Percentiles rank a stretch among this genome's conserved stretches.
These are phyloP conservation scores for Trichoderma parareesei DNA, from an alignment of 495 filamentous ascomycete genomes.

Conservation along the genomic window DNA sequence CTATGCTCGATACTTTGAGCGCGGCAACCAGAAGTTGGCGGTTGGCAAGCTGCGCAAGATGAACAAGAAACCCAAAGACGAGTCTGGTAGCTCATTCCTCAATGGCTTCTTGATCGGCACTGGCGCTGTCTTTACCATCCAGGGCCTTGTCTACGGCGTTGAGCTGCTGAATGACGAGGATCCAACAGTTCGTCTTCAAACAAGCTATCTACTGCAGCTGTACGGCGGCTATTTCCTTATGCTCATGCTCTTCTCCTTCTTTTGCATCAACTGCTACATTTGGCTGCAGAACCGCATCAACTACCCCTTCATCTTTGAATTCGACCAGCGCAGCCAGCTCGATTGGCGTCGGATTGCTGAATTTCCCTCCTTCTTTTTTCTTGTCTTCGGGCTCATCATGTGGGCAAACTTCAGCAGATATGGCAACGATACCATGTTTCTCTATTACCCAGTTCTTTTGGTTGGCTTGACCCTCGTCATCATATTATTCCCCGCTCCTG, in stretches of 20 bases:
- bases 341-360: constrained; percentile 87
- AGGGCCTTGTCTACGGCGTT: constrained; percentile 62
- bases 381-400: constrained; percentile 69
- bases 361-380: constrained; percentile 69
- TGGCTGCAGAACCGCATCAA: constrained; percentile 85
- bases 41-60: constrained; percentile 72
- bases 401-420: constrained; percentile 77
- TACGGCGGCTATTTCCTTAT: constrained; percentile 81
- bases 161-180: constrained; percentile 43
- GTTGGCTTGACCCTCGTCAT: constrained; percentile 56
- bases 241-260: constrained; percentile 63
- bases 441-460: constrained; percentile 84
- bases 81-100: constrained; percentile 64
- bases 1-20: constrained; percentile 87
- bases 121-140: constrained; percentile 63
- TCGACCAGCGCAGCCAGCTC: constrained; percentile 73
- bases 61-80: constrained; percentile 52
- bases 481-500: constrained; percentile 65
- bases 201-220: constrained; percentile 74
- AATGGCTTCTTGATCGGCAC: constrained; percentile 72
- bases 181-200: constrained; percentile 36
- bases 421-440: constrained; percentile 58
- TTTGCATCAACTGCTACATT: constrained; percentile 69
- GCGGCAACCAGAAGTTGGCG: constrained; percentile 83
- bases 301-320: constrained; percentile 94